A percentile compares a stretch with the other conserved stretches of the same genome.
phyloP scores from a whole-genome alignment of 176 grass and related monocot genomes.

The Puya raimondii region DNA sequence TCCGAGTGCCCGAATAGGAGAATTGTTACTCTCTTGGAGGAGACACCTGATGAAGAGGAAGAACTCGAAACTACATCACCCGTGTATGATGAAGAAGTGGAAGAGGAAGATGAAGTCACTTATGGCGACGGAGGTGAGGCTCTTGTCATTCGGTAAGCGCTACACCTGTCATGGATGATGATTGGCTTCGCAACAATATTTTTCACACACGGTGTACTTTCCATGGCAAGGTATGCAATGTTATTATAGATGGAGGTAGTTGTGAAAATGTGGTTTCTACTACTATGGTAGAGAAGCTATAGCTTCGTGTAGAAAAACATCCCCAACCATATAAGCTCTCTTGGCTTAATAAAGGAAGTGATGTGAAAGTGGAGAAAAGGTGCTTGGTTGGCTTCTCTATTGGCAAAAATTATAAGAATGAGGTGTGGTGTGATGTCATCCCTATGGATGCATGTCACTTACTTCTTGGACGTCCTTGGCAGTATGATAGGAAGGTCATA shows the following conservation, averaged over 20 bases:
- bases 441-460: conserved; percentile 14
- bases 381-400: neutral
- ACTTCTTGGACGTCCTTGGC: conserved; percentile 6
- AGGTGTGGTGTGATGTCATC: conserved; percentile 12
- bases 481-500: neutral
- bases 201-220: conserved; percentile 11
- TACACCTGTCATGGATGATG: neutral
- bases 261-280: conserved; percentile 7
- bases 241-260: conserved; percentile 14
- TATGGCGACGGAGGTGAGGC: neutral
- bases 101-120: neutral
- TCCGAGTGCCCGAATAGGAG: too few species aligned
- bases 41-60: neutral
- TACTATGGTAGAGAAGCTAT: neutral
- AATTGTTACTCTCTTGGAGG: neutral
- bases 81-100: neutral
- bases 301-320: neutral
- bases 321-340: neutral
- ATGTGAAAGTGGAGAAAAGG: neutral
- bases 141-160: neutral
- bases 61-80: neutral
- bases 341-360: neutral
- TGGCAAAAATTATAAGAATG: neutral
- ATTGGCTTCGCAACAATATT: neutral
- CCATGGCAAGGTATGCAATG: conserved; percentile 7